Evolutionary conservation across 2,329 filamentous ascomycete genomes (phyloP), one percentile per base, ranked within the genome.

Genomic region (Colletotrichum sp.): DNA sequence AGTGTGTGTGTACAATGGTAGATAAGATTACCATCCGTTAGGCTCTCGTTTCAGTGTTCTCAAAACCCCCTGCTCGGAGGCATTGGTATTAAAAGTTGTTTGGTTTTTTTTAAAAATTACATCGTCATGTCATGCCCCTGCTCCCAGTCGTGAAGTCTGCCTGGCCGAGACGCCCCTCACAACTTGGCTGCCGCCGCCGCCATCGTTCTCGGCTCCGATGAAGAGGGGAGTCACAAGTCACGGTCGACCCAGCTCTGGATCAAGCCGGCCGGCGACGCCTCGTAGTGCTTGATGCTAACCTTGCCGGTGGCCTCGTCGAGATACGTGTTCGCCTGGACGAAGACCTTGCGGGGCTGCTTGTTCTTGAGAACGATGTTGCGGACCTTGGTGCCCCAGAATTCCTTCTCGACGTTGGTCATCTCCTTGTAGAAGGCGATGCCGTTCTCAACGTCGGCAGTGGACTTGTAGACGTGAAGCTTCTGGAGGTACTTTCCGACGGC

Each of bases 381-480:
- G 30, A 98, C 92, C 86, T 93, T 94, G 78, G 91, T 92, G 71
- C 94, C 95, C 91, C 95, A 98, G 87, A 95, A 98, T 52, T 95
- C 93, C 69, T 92, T 86, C 75, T 94, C 94, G 27, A 98, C 96
- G 29, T 90, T 88, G 9, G 96, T 98, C 89, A 98, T 96, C 34
- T 93, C 90, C 77, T 93, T 92, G 83, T 98, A 99, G 85, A 98
- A 91, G 79, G 91, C 91, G 79, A 90, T 93, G n/a, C 95, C 96
- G 3, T 89, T 90, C 79, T 93, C 90, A 22, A 96, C 90, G 83
- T 99, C 95, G 8, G 95, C 96, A 1, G 95, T 98, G 6, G 93
- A 92, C 89, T 98, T 98, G 89, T 95, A 98, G 78, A 98, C 90
- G 85, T 98, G 96, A 77, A 99, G 87, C 85, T 98, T 97, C 87